Conservation (phyloP, 108 stramenopile genomes). For the Cyclotella cryptica region DNA sequence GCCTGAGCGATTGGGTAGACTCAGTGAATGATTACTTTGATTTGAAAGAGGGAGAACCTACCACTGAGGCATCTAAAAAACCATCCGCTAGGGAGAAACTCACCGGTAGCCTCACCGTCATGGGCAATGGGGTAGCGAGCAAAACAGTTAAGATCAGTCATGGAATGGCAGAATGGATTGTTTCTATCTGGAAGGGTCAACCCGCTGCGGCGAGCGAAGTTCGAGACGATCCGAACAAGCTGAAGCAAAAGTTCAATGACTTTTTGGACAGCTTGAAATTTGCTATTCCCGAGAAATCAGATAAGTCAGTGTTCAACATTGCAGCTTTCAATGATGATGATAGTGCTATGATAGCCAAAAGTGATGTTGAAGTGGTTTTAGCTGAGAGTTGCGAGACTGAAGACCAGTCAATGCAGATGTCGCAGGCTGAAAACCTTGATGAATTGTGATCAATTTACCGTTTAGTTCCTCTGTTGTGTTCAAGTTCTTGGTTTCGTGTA, state of each 20-base stretch:
- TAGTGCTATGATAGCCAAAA: conserved; percentile 6
- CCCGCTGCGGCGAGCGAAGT: neutral
- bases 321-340: conserved; percentile 1
- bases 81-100: neutral
- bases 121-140: neutral
- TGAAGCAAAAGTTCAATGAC: neutral
- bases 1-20: neutral
- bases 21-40: neutral
- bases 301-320: neutral
- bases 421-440: too few relatives aligned
- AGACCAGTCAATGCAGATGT: too few relatives aligned
- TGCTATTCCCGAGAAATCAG: neutral
- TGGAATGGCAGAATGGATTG: neutral
- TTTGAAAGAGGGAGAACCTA: neutral
- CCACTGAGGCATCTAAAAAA: neutral
- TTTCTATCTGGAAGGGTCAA: neutral
- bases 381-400: neutral
- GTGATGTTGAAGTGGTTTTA: conserved; percentile 5
- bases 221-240: neutral
- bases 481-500: too few relatives aligned
- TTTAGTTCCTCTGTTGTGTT: too few relatives aligned
- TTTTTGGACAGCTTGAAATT: neutral
- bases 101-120: neutral
- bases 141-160: conserved; percentile 5
- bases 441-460: too few relatives aligned